Percentiles rank a stretch among this genome's conserved stretches.
Evolutionary conservation across 768 basidiomycete species (phyloP).

Genomic region (Serendipita sp.): DNA sequence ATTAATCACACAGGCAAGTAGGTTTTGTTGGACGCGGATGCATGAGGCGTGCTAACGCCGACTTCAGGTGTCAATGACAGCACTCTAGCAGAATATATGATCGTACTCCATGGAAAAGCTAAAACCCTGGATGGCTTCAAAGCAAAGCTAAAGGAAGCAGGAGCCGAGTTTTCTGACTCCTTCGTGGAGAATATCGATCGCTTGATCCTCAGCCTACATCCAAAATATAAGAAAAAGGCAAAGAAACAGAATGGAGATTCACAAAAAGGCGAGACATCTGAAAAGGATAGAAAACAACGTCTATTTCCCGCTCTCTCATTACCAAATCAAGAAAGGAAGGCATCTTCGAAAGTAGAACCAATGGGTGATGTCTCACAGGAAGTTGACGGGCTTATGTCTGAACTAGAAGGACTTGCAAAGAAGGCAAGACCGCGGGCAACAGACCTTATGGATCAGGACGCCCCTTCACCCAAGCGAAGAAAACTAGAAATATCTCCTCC

Average conservation of each 20-base stretch:
- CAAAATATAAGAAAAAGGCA: constrained; percentile 77
- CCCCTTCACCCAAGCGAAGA: constrained; percentile 39
- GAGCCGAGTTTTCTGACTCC: constrained; percentile 75
- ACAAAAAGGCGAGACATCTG: constrained; percentile 25
- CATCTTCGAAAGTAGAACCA: constrained; percentile 23
- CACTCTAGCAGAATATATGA: constrained; percentile 87
- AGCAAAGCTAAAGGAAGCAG: constrained; percentile 54
- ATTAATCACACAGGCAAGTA: constrained; percentile 48
- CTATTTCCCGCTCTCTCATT: constrained; percentile 83
- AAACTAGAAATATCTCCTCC: constrained; percentile 29
- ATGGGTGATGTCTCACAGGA: constrained; percentile 28
- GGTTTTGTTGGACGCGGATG: not conserved
- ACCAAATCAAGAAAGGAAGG: constrained; percentile 53
- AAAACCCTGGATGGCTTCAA: constrained; percentile 72
- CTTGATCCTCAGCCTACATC: constrained; percentile 85
- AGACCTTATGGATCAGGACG: constrained; percentile 18
- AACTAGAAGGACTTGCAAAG: constrained; percentile 52
- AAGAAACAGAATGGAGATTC: constrained; percentile 20
- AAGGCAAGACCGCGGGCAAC: constrained; percentile 28
- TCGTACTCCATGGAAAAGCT: constrained; percentile 72
- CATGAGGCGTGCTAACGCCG: not conserved
- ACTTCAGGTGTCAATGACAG: constrained; percentile 65
- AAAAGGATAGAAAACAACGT: constrained; percentile 63
- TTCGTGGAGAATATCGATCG: constrained; percentile 90
- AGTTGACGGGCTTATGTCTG: constrained; percentile 61